Conservation (phyloP, 148 eudicot species). For the Persicaria tinctoria region DNA sequence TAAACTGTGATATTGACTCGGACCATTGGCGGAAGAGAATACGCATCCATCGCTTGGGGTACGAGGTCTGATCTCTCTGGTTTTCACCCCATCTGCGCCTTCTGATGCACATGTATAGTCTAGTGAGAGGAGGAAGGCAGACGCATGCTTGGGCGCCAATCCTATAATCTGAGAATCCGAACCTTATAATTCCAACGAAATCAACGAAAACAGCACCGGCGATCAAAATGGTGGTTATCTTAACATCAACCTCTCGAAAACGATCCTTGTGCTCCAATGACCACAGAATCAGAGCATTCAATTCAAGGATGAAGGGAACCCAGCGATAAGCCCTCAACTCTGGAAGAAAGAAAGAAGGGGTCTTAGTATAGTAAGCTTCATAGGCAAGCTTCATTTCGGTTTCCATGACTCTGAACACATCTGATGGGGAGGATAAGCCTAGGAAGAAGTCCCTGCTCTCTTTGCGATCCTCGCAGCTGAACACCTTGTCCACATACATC, state of each 20-base stretch:
- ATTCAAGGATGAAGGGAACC: not conserved
- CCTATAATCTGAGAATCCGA: not conserved
- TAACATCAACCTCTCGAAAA: not conserved
- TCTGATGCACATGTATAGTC: not conserved
- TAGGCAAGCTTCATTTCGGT: conserved; percentile 1
- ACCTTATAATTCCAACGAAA: not conserved
- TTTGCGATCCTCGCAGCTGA: not conserved
- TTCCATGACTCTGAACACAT: not conserved
- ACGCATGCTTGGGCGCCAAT: not conserved
- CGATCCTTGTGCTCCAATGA: not conserved
- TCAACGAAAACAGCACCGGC: not conserved
- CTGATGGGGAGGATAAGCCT: not conserved
- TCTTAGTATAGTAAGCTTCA: not conserved
- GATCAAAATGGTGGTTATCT: not conserved
- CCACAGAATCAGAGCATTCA: not conserved
- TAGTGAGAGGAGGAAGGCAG: not conserved
- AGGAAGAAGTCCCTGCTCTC: not conserved
- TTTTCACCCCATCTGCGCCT: not conserved
- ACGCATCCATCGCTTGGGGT: not conserved
- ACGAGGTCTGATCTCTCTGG: not conserved
- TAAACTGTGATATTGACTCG: not conserved
- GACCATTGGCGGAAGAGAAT: conserved; percentile 5
- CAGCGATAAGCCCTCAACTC: not conserved
- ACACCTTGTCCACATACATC: not conserved
- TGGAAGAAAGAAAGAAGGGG: not conserved